These are phyloP conservation scores for Echinosophora koreensis DNA, from an alignment of 306 rosid genomes.

Conservation along the genomic window DNA sequence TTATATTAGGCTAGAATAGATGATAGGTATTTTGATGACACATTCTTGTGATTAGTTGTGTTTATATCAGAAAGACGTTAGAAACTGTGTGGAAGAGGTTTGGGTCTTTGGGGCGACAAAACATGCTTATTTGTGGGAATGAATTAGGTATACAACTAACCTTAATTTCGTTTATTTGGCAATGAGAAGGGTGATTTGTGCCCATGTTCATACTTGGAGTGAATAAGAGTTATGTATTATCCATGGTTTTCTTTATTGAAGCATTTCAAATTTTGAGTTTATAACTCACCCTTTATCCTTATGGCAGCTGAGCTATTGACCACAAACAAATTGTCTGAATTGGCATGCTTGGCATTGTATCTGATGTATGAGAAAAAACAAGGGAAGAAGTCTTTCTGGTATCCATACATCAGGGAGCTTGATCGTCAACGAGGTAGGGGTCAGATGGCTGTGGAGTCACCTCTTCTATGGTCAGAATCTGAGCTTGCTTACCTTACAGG, in stretches of 20 bases:
- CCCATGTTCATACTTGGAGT: constrained; percentile 23
- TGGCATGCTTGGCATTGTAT: constrained; percentile 98
- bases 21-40: constrained; percentile 16
- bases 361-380: constrained; percentile 99
- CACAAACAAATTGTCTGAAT: constrained; percentile 91
- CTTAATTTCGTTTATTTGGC: too few species aligned
- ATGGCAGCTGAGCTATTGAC: constrained; percentile 92
- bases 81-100: constrained; percentile 27
- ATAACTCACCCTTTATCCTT: constrained; percentile 43
- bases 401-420: constrained; percentile 89
- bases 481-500: constrained; percentile 89
- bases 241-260: neutral
- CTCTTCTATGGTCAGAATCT: constrained; percentile 91
- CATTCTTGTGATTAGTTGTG: constrained; percentile 15
- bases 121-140: neutral
- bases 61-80: constrained; percentile 1
- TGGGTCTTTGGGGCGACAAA: neutral
- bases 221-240: neutral
- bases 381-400: constrained; percentile 97
- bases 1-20: neutral
- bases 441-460: constrained; percentile 90
- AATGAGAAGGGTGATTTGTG: constrained; percentile 6
- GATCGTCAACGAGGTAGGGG: constrained; percentile 98
- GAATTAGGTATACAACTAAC: constrained; percentile 5
- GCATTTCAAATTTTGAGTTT: constrained; percentile 21